phyloP scores from a whole-genome alignment of 1,284 basidiomycete genomes.

The Trametes polyzona region DNA sequence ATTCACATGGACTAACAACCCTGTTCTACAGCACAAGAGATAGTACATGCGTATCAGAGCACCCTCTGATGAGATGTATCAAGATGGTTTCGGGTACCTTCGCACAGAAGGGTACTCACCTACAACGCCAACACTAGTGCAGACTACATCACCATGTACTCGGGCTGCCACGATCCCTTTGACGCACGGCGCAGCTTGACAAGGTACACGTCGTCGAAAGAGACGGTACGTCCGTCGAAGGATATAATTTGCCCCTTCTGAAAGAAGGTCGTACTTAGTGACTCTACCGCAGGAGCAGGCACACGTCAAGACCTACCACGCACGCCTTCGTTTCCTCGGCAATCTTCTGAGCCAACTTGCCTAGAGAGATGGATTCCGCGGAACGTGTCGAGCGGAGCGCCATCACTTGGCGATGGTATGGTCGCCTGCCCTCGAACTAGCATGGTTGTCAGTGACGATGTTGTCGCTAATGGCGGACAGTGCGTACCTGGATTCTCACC shows the following conservation, averaged over 20 bases:
- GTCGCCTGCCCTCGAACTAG: not conserved
- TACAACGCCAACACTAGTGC: too few species aligned
- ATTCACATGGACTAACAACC: too few species aligned
- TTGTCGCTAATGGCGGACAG: not conserved
- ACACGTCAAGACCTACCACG: not conserved
- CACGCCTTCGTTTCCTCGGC: not conserved
- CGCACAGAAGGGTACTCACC: too few species aligned
- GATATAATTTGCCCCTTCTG: not conserved
- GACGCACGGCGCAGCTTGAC: conserved; percentile 8
- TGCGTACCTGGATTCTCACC: conserved; percentile 10
- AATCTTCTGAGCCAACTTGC: conserved; percentile 2
- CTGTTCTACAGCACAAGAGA: too few species aligned
- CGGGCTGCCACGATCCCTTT: conserved; percentile 21
- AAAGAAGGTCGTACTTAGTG: too few species aligned
- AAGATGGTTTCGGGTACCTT: too few species aligned
- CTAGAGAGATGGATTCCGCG: not conserved
- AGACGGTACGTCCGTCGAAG: not conserved
- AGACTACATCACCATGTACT: too few species aligned
- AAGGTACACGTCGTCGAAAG: conserved; percentile 2
- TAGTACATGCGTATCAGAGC: too few species aligned
- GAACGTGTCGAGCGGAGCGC: conserved; percentile 1
- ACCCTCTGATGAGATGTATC: too few species aligned
- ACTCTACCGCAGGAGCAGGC: too few species aligned
- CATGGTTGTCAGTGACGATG: not conserved
- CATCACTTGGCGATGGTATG: conserved; percentile 8